Conservation (phyloP, 441 rosid species). For the Manihot esculenta region DNA sequence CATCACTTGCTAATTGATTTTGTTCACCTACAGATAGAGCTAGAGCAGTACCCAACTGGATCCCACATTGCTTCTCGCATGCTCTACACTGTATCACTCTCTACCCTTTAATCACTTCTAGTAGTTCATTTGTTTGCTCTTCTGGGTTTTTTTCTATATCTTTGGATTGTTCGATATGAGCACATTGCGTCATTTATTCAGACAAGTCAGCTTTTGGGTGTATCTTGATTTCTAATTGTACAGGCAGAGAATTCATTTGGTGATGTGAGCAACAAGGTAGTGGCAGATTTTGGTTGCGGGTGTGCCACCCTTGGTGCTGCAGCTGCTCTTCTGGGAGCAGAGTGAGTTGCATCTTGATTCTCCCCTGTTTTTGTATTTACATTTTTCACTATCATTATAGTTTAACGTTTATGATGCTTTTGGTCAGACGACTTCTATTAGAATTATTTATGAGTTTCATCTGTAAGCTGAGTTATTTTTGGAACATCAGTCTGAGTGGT, state of each 20-base stretch:
- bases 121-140: too few species aligned
- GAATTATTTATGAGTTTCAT: not conserved
- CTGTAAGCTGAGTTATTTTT: not conserved
- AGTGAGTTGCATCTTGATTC: constrained; percentile 43
- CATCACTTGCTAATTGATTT: not conserved
- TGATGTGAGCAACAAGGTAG: constrained; percentile 67
- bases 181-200: not conserved
- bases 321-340: constrained; percentile 84
- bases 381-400: not conserved
- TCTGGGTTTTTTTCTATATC: not conserved
- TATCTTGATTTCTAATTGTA: not conserved
- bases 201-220: not conserved
- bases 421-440: not conserved
- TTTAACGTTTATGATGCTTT: too few species aligned
- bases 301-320: constrained; percentile 90
- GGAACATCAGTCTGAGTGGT: not conserved
- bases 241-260: constrained; percentile 93
- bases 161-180: not conserved
- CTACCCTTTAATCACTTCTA: too few species aligned
- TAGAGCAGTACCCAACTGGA: constrained; percentile 96
- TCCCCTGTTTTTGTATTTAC: not conserved
- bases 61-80: constrained; percentile 97
- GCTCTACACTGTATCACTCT: constrained; percentile 63
- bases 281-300: constrained; percentile 96
- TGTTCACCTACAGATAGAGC: constrained; percentile 55